A percentile compares a stretch with the other conserved stretches of the same genome.
These are phyloP conservation scores for Sphaerobolus stellatus DNA, from an alignment of 1,284 basidiomycete genomes.

Conservation along the genomic window DNA sequence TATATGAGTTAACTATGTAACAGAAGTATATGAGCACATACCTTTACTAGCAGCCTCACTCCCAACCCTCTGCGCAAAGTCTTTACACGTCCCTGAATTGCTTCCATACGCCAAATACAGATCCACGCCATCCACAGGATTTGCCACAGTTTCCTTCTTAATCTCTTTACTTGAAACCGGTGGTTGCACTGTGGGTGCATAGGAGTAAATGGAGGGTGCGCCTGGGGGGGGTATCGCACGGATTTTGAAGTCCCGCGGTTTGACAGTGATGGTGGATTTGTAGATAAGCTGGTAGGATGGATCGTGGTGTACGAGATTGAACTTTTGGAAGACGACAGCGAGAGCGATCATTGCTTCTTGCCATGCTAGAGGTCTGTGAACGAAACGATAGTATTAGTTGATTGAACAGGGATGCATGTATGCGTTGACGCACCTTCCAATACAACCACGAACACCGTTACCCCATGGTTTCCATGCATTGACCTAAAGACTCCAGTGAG, in stretches of 20 bases:
- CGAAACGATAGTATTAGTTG: conserved; percentile 14
- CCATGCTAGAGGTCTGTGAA: conserved; percentile 47
- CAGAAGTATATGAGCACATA: conserved; percentile 20
- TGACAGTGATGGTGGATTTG: conserved; percentile 49
- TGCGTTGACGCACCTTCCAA: conserved; percentile 28
- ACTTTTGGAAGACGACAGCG: conserved; percentile 42
- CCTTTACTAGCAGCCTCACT: conserved; percentile 41
- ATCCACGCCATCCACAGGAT: conserved; percentile 16
- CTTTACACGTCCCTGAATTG: conserved; percentile 52
- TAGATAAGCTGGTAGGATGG: conserved; percentile 45
- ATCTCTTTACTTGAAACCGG: background rate
- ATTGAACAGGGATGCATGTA: background rate
- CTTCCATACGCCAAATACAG: conserved; percentile 48
- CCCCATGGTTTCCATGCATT: conserved; percentile 50
- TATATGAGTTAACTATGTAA: background rate
- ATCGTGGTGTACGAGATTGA: conserved; percentile 45
- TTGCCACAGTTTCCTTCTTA: background rate
- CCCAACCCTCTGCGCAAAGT: conserved; percentile 49
- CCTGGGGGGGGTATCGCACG: conserved; percentile 40
- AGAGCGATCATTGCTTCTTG: conserved; percentile 48
- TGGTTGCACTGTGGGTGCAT: background rate
- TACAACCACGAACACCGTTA: conserved; percentile 44
- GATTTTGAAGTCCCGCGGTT: conserved; percentile 45
- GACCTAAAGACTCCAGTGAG: conserved; percentile 23
- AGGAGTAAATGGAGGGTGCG: conserved; percentile 8